Evolutionary conservation across 257 asterid genomes (phyloP), one percentile per base, ranked within the genome.

Genomic region (Solanum peruvianum): DNA sequence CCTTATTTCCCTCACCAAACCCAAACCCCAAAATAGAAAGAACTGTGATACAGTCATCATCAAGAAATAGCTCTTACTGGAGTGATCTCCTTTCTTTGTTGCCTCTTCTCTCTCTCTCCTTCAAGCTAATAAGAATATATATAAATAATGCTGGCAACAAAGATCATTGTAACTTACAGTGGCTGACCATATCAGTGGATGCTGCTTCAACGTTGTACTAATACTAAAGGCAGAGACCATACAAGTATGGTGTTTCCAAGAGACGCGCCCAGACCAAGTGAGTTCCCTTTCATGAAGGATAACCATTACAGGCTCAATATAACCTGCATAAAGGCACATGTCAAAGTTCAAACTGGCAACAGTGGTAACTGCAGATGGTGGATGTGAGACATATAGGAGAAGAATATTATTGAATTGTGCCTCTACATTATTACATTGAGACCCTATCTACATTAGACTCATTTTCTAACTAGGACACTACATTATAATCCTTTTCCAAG

Each of bases 201-300:
- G 97, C 93, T 97, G 99, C 93, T 92, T 97, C 86, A 95, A 88
- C 42, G 97, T 92, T 88, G 99, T 97, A 91, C 92, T 97, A 93
- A 97, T 92, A 93, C 99, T 97, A 91, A 97, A 95, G 69, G 99
- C 98, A 88, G 99, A 94, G 75, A 95, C 90, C 96, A 91, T 95
- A 89, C 99, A 94, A 49, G 99, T 95, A 83, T 94, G 98, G 87
- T 94, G 96, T 89, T 97, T 97, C 94, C 94, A 97, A 78, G 98
- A 93, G 86, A 94, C 95, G 71, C 98, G 94, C 82, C 99, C 99
- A 70, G 99, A 98, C 99, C 99, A 97, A 49, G 99, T 97, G 91
- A 93, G 99, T 93, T 97, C 99, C 83, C 87, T 91, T 86, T 97
- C 99, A 76, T 97, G 98, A 88, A 97, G 97, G 91, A 97, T 95